Evolutionary conservation across 768 basidiomycete genomes (phyloP), one percentile per base, ranked within the genome.

Genomic region (Lyophyllum shimeji): DNA sequence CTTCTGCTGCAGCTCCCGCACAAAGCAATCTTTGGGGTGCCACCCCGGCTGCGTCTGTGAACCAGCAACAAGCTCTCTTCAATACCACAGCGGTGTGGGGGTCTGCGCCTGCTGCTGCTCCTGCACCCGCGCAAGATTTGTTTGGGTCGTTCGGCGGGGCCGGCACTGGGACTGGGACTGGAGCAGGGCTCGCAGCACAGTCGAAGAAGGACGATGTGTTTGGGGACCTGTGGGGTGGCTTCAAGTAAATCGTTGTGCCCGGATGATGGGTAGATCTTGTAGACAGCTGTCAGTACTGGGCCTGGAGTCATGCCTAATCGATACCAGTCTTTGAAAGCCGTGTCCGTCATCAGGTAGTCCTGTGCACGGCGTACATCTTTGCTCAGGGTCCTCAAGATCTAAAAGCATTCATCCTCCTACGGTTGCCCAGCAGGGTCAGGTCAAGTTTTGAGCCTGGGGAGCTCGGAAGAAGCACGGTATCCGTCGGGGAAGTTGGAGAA

Each of bases 171-270:
- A 66, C 69, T 49, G 58, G 74, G 0, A 20, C 72, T n/a, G 50
- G 50, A 15, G 31, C 47, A 18, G 39, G n/a, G 24, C 17, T 37
- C 17, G 40, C 13, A 13, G 48, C 51, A 5, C 53, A 48, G 34
- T 67, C 72, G 57, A 86, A 88, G 75, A 87, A 80, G 70, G 90
- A 91, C 58, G 90, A 93, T 63, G 84, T 76, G 7, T 93, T 93
- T 65, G 89, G 87, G 7, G 89, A 93, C 70, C 69, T 93, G 47
- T 93, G 91, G 91, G 89, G 89, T 47, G 83, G 85, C 37, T 90
- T 90, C 70, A 91, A 91, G 76, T 92, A 61, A 45, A 21, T 18
- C 6, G 27, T 2, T 33, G 40, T 42, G 24, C 39, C 17, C 12
- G 13, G 17, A 23, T n/a, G n/a, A n/a, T n/a, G 15, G 24, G 25